These are phyloP conservation scores for Phytophthora europaea DNA, from an alignment of 352 stramenopile species.

Conservation along the genomic window DNA sequence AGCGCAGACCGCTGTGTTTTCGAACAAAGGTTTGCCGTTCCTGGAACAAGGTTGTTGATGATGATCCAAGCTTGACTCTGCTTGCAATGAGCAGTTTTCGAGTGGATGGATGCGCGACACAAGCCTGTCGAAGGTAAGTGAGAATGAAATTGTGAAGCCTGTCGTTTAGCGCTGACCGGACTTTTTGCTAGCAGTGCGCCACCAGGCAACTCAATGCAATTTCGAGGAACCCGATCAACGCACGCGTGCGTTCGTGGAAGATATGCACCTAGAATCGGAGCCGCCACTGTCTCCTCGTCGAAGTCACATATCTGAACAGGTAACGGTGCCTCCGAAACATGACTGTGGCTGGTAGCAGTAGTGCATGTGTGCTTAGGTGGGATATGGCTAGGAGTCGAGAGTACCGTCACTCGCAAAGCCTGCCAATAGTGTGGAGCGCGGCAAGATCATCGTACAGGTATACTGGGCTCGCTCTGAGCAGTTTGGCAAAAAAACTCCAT, in stretches of 20 bases:
- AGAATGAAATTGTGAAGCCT: neutral
- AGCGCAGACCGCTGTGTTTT: slow-evolving; percentile 38
- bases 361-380: neutral
- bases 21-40: slow-evolving; percentile 37
- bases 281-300: slow-evolving; percentile 15
- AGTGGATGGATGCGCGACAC: slow-evolving; percentile 42
- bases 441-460: slow-evolving; percentile 15
- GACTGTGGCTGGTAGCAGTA: neutral
- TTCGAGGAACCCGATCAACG: slow-evolving; percentile 23
- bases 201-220: slow-evolving; percentile 42
- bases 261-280: slow-evolving; percentile 20
- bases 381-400: slow-evolving; percentile 13
- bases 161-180: neutral
- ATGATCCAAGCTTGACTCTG: slow-evolving; percentile 1
- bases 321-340: slow-evolving; percentile 13
- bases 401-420: neutral
- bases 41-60: neutral
- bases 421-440: neutral
- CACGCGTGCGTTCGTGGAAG: slow-evolving; percentile 2
- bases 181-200: slow-evolving; percentile 27
- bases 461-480: neutral
- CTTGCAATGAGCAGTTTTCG: slow-evolving; percentile 25
- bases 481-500: neutral
- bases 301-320: neutral
- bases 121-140: slow-evolving; percentile 22